Base-by-base conservation (phyloP, 1,284 basidiomycete genomes). In the Leccinum insolens region DNA sequence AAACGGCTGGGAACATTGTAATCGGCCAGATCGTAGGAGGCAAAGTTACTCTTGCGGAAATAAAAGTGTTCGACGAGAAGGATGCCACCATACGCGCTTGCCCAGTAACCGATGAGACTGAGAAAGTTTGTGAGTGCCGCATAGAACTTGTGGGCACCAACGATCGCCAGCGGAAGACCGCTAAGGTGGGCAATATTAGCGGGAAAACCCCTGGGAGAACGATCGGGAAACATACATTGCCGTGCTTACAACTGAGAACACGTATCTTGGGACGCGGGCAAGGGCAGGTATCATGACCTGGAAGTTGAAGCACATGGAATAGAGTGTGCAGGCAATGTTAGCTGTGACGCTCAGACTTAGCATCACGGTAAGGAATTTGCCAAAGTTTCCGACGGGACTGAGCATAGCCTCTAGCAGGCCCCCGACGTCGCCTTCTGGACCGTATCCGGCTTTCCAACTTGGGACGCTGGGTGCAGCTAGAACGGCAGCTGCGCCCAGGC, bases 311-410 rank as follows among this genome's bases (percentile, higher is more conserved):
- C 92, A 89, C 68, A 94, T 88, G 60, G 90, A 93, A 78, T 97
- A 96, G 72, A 95, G 89, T 12, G 90, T 93, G 5, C 90, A 88
- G 5, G 93, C 92, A 67, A 95, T 93, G 81, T 97, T 98, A 3
- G 89, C 94, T 3, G 89, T 88, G 39, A 95, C 92, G 65, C 90
- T 93, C 34, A 96, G 81, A 63, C 90, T 91, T 66, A 95, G 82
- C 63, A 93, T 80, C n/a, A 96, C 93, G 14, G 92, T 93, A 66
- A 97, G 83, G 81, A 98, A 95, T 75, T 93, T 91, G 3, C 94
- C 93, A 75, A 96, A 96, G 49, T 89, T 88, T 28, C 87, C 87
- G 0, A 83, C 82, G 1, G 91, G 91, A 7, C 81, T 82, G 1
- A 95, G 84, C 84, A 96, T 90, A 3, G 92, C 88, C 68, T 88